These are phyloP conservation scores for Groenewaldozyma sp. DNA, from an alignment of 1,139 yeast genomes.

Conservation along the genomic window DNA sequence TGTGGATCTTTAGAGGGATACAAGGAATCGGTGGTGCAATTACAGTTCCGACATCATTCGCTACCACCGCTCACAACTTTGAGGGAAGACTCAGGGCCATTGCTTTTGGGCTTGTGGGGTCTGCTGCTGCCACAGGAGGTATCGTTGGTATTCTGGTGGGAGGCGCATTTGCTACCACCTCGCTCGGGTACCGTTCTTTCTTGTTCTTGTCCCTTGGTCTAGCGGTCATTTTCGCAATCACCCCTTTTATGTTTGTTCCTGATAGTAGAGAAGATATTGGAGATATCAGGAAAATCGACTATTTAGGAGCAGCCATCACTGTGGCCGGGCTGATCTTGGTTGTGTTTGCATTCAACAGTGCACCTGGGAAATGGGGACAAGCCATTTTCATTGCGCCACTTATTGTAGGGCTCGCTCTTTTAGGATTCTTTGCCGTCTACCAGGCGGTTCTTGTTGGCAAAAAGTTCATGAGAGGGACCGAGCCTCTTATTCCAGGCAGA, in stretches of 20 bases:
- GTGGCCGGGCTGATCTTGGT: constrained; percentile 26
- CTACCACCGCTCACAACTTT: constrained; percentile 28
- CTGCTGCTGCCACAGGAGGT: constrained; percentile 23
- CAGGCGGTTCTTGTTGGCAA: constrained; percentile 11
- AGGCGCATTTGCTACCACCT: constrained; percentile 29
- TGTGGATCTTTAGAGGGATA: constrained; percentile 29
- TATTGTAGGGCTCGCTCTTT: constrained; percentile 22
- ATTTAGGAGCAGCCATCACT: constrained; percentile 21
- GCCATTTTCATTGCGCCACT: constrained; percentile 22
- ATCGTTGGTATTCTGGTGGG: constrained; percentile 30
- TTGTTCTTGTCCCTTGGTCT: constrained; percentile 26
- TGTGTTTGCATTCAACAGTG: constrained; percentile 24
- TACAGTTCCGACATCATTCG: constrained; percentile 28
- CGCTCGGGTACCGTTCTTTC: constrained; percentile 27
- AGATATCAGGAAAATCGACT: constrained; percentile 23
- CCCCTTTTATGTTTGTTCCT: constrained; percentile 20
- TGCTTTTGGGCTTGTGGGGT: constrained; percentile 20
- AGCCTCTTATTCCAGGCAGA: constrained; percentile 16
- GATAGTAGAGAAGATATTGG: constrained; percentile 18
- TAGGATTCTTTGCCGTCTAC: constrained; percentile 16
- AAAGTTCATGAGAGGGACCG: constrained; percentile 7
- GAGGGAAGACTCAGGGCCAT: constrained; percentile 24
- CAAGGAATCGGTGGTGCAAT: constrained; percentile 34
- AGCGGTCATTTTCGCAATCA: constrained; percentile 13
- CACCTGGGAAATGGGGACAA: constrained; percentile 21